phyloP scores from a whole-genome alignment of 805 yeast species.

The Cyberlindnera euphorbiae region DNA sequence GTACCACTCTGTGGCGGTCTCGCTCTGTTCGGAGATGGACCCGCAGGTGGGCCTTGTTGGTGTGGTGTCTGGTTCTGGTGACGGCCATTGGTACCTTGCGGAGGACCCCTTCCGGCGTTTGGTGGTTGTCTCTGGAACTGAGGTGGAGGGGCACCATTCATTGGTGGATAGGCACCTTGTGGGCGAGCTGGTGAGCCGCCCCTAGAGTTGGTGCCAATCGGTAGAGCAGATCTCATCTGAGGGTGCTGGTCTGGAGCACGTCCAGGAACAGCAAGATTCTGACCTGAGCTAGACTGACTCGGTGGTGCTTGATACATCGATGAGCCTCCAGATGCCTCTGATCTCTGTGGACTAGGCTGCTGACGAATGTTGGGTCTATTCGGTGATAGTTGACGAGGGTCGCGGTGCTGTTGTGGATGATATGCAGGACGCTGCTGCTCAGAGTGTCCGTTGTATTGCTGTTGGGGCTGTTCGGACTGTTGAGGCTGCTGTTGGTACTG shows the following conservation, averaged over 20 bases:
- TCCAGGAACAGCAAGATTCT: constrained; percentile 10
- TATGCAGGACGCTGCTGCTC: background rate
- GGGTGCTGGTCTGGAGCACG: background rate
- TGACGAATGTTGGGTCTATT: constrained; percentile 1
- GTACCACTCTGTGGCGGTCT: constrained; percentile 18
- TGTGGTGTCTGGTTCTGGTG: constrained; percentile 7
- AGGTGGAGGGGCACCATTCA: constrained; percentile 2
- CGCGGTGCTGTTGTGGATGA: background rate
- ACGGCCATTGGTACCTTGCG: too few species aligned
- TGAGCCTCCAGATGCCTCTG: background rate
- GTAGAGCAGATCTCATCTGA: constrained; percentile 7
- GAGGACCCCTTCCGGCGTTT: too few species aligned
- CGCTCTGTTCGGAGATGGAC: constrained; percentile 4
- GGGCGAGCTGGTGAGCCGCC: constrained; percentile 14
- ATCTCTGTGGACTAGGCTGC: constrained; percentile 3
- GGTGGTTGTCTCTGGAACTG: too few species aligned
- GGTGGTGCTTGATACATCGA: too few species aligned
- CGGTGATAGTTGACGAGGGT: constrained; percentile 1
- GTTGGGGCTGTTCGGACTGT: background rate
- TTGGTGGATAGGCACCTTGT: constrained; percentile 4
- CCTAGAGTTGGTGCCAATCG: constrained; percentile 11
- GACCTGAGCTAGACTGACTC: too few species aligned
- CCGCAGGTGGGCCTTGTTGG: constrained; percentile 7
- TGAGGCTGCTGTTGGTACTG: background rate
- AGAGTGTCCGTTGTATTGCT: too few species aligned